A percentile compares a stretch with the other conserved stretches of the same genome.
These are phyloP conservation scores for Rhynchospora tenuis DNA, from an alignment of 176 grass and related monocot genomes.

Conservation along the genomic window DNA sequence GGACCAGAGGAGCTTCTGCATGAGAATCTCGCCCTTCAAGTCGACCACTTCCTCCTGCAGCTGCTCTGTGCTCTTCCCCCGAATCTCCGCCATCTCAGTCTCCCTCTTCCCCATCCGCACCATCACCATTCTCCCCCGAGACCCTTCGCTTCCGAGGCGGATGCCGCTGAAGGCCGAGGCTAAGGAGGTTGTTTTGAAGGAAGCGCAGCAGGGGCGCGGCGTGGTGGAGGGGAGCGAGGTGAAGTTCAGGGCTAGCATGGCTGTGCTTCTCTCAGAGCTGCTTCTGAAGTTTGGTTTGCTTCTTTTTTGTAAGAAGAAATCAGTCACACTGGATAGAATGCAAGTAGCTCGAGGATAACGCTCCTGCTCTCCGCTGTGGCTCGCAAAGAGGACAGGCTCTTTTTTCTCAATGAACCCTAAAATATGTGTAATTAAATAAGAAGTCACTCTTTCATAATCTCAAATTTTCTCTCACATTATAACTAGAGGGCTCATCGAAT, in stretches of 20 bases:
- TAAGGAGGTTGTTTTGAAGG: conserved; percentile 17
- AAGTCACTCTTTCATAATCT: too few relatives aligned
- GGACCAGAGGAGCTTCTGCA: conserved; percentile 90
- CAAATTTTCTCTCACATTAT: too few relatives aligned
- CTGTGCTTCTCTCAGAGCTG: conserved; percentile 10
- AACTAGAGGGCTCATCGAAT: too few relatives aligned
- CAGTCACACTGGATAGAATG: neutral
- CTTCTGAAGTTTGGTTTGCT: neutral
- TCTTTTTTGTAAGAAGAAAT: neutral
- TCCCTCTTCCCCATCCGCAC: conserved; percentile 77
- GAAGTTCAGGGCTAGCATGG: conserved; percentile 37
- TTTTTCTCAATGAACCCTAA: neutral
- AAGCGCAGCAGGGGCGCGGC: conserved; percentile 9
- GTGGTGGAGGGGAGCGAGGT: conserved; percentile 38
- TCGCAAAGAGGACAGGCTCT: neutral
- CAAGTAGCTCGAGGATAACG: neutral
- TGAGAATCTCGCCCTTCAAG: conserved; percentile 95
- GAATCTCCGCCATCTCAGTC: conserved; percentile 79
- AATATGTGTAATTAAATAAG: too few relatives aligned
- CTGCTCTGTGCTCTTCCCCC: conserved; percentile 58
- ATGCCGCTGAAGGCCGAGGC: neutral
- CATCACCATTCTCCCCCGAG: conserved; percentile 24
- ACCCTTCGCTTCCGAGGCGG: conserved; percentile 3
- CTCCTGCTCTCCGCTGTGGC: neutral
- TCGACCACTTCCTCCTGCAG: conserved; percentile 84